Evolutionary conservation across 1,139 yeast species (phyloP).

Genomic region (Kodamaea ohmeri): DNA sequence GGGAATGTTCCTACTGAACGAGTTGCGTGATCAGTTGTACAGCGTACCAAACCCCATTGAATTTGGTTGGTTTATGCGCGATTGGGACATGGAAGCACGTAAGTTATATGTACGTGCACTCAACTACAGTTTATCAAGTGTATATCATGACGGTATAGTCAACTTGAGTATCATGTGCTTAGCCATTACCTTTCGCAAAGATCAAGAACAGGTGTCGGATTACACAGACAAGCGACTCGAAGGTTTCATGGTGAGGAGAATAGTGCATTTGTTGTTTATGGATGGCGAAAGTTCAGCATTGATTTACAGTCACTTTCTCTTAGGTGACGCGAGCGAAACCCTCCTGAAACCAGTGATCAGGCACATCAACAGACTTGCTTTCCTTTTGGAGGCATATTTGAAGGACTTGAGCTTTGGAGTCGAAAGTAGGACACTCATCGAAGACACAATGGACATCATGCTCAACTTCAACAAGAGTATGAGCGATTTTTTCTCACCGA

Average conservation of each 20-base stretch:
- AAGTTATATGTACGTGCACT: slow-evolving; percentile 27
- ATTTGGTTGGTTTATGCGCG: slow-evolving; percentile 33
- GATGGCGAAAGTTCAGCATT: slow-evolving; percentile 11
- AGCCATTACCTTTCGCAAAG: slow-evolving; percentile 29
- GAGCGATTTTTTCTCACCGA: slow-evolving; percentile 23
- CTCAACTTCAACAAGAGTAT: slow-evolving; percentile 28
- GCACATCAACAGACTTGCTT: slow-evolving; percentile 49
- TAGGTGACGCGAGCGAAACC: slow-evolving; percentile 20
- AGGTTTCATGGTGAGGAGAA: slow-evolving; percentile 22
- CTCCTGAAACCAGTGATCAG: slow-evolving; percentile 44
- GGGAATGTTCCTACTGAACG: slow-evolving; percentile 49
- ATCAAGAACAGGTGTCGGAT: slow-evolving; percentile 18
- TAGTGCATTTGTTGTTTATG: slow-evolving; percentile 25
- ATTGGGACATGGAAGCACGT: slow-evolving; percentile 30
- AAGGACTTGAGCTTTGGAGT: slow-evolving; percentile 19
- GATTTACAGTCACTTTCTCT: slow-evolving; percentile 22
- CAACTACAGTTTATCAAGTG: slow-evolving; percentile 23
- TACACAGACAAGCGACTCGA: slow-evolving; percentile 27
- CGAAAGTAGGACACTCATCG: slow-evolving; percentile 21
- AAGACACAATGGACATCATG: slow-evolving; percentile 21
- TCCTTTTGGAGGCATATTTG: slow-evolving; percentile 40
- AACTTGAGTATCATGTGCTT: slow-evolving; percentile 35
- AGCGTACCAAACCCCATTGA: slow-evolving; percentile 22
- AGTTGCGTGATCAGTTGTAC: slow-evolving; percentile 36
- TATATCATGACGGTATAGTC: slow-evolving; percentile 24